Percentiles rank a stretch among this genome's conserved stretches.
phyloP scores from a whole-genome alignment of 768 basidiomycete genomes.

The Leccinum arenicola region DNA sequence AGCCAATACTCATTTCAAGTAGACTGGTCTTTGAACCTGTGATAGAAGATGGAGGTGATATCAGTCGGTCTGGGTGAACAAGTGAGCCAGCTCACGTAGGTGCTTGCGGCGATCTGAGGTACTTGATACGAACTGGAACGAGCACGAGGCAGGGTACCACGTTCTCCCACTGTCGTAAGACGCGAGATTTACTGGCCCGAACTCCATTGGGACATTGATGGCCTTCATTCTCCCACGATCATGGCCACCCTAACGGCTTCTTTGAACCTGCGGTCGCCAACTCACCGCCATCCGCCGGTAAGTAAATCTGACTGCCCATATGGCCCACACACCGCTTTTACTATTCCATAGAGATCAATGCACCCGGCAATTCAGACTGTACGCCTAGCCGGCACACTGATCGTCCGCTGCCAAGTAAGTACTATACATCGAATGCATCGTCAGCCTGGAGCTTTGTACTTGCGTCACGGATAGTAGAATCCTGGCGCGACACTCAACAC shows the following conservation, averaged over 20 bases:
- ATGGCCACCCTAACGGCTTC: not conserved
- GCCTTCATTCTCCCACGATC: not conserved
- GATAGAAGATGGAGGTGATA: not conserved
- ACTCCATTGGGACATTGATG: not conserved
- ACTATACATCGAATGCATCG: too few relatives aligned
- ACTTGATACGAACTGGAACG: not conserved
- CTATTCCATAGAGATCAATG: not conserved
- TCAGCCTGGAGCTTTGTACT: too few relatives aligned
- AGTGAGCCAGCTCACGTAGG: slow-evolving; percentile 4
- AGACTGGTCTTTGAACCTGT: not conserved
- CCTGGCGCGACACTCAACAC: too few relatives aligned
- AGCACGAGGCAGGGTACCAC: not conserved
- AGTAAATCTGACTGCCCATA: not conserved
- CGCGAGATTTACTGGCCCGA: not conserved
- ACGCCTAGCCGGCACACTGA: too few relatives aligned
- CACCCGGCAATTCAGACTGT: too few relatives aligned
- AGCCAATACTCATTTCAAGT: not conserved
- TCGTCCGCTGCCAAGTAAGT: too few relatives aligned
- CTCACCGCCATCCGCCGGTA: not conserved
- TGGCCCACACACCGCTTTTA: not conserved
- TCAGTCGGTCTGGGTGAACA: not conserved
- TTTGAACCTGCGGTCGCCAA: not conserved
- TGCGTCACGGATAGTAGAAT: too few relatives aligned
- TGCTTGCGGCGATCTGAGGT: not conserved
- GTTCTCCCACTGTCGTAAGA: not conserved